phyloP scores from a whole-genome alignment of 106 monocot genomes.

The Dendrobium officinale region DNA sequence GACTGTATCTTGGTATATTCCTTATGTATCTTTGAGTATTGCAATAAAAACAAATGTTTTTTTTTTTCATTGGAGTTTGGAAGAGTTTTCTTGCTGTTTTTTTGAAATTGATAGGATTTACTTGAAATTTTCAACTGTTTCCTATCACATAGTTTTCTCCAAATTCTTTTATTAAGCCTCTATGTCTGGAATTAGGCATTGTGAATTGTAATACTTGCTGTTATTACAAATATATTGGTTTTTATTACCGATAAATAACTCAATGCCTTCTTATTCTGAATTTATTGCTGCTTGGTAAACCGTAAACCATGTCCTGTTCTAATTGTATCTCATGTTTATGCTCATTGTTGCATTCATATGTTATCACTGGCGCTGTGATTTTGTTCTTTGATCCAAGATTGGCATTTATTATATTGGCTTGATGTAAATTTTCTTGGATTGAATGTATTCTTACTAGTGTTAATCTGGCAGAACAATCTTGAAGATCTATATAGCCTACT shows the following conservation, averaged over 20 bases:
- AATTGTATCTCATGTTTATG: neutral
- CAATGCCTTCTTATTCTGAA: neutral
- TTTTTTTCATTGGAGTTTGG: too few relatives aligned
- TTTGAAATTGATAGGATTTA: too few relatives aligned
- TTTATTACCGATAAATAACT: neutral
- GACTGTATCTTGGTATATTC: too few relatives aligned
- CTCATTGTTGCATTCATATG: neutral
- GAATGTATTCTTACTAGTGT: neutral
- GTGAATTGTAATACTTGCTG: too few relatives aligned
- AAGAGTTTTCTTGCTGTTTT: too few relatives aligned
- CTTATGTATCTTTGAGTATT: too few relatives aligned
- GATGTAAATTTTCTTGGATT: neutral
- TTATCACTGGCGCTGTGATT: neutral
- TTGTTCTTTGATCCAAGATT: neutral
- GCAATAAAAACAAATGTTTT: too few relatives aligned
- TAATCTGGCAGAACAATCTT: constrained; percentile 79
- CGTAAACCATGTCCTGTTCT: neutral
- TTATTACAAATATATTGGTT: neutral
- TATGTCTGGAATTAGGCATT: too few relatives aligned
- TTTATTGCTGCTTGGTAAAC: neutral
- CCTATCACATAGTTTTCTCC: too few relatives aligned
- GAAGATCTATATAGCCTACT: constrained; percentile 93
- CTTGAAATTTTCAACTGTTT: too few relatives aligned
- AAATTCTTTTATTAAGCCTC: too few relatives aligned
- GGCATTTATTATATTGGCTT: neutral